Conservation (phyloP, 2,329 filamentous ascomycete species). For the Teratosphaeria gauchensis region DNA sequence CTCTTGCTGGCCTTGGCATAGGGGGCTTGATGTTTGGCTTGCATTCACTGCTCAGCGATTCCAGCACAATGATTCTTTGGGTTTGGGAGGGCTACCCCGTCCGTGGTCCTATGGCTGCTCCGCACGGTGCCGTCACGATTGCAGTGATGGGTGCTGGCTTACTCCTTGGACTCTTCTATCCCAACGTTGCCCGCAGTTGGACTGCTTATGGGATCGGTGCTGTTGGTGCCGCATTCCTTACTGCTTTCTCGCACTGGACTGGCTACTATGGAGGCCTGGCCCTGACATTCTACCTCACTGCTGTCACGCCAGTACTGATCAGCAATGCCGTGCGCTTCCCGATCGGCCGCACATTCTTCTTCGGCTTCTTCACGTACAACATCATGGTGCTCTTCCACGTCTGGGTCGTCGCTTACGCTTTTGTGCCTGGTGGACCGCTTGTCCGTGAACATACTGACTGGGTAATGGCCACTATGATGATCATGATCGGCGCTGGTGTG, state of each 20-base stretch:
- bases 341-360: conserved; percentile 71
- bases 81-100: conserved; percentile 95
- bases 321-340: conserved; percentile 64
- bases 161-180: conserved; percentile 63
- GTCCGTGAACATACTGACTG: conserved; percentile 93
- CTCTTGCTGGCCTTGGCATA: conserved; percentile 67
- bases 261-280: conserved; percentile 78
- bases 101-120: conserved; percentile 73
- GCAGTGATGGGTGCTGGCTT: conserved; percentile 78
- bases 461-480: conserved; percentile 82
- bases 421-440: conserved; percentile 86
- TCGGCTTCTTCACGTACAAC: conserved; percentile 88
- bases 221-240: conserved; percentile 68
- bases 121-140: conserved; percentile 82
- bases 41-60: conserved; percentile 89
- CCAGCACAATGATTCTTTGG: conserved; percentile 98
- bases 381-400: conserved; percentile 93
- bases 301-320: conserved; percentile 65
- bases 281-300: conserved; percentile 71
- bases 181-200: conserved; percentile 66
- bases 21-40: conserved; percentile 79
- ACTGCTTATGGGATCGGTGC: conserved; percentile 68
- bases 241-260: conserved; percentile 68
- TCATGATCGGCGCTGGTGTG: conserved; percentile 73
- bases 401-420: conserved; percentile 97